A percentile compares a stretch with the other conserved stretches of the same genome.
phyloP scores from a whole-genome alignment of 441 rosid species.

The Populus hybrid region DNA sequence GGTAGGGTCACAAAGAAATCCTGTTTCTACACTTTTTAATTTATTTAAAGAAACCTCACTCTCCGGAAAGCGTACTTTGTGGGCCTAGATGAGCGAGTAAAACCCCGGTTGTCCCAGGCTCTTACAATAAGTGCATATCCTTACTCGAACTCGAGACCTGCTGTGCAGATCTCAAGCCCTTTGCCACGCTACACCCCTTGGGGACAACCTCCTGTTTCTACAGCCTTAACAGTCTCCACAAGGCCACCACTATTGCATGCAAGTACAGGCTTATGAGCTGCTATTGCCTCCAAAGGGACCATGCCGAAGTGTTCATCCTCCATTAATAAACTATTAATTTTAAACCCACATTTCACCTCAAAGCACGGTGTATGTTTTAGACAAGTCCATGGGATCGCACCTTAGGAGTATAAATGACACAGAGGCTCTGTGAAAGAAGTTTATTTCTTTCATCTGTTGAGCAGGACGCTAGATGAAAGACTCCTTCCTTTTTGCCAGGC shows the following conservation, averaged over 20 bases:
- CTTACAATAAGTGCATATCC: too few relatives aligned
- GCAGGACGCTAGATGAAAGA: constrained; percentile 60
- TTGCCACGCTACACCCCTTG: too few relatives aligned
- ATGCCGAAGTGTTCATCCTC: constrained; percentile 97
- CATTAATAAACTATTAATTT: constrained; percentile 13
- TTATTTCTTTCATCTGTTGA: constrained; percentile 79
- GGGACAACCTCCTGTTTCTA: constrained; percentile 43
- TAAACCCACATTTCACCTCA: background rate
- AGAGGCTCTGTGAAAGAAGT: constrained; percentile 64
- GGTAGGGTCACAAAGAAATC: constrained; percentile 75
- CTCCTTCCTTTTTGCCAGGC: constrained; percentile 47
- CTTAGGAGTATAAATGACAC: constrained; percentile 84
- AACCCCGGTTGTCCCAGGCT: too few relatives aligned
- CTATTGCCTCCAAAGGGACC: constrained; percentile 94
- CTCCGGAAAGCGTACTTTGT: too few relatives aligned
- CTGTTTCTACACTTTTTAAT: constrained; percentile 44
- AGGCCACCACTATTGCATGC: constrained; percentile 93
- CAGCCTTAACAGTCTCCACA: constrained; percentile 68
- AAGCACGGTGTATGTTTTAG: background rate
- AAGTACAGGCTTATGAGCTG: constrained; percentile 79
- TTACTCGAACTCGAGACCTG: too few relatives aligned
- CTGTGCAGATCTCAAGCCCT: too few relatives aligned
- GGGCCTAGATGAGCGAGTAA: too few relatives aligned
- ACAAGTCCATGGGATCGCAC: constrained; percentile 25
- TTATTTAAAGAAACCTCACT: too few relatives aligned